Percentiles rank a stretch among this genome's conserved stretches.
Evolutionary conservation across 495 filamentous ascomycete species (phyloP).

Genomic region (Xylaria nigripes): DNA sequence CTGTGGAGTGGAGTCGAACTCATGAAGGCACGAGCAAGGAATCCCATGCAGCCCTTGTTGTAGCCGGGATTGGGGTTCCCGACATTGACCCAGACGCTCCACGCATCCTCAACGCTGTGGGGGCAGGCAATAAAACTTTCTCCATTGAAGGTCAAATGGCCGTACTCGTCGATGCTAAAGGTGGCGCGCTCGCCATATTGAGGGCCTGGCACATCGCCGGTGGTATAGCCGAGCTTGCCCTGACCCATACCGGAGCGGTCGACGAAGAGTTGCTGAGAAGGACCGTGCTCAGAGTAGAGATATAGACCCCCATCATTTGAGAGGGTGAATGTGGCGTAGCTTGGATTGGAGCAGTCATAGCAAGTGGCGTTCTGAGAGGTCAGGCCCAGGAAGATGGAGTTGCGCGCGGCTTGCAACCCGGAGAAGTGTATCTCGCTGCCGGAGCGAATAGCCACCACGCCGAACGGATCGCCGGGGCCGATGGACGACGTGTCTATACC

Average conservation of each 20-base stretch:
- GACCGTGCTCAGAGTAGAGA: slow-evolving; percentile 34
- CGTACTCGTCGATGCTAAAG: slow-evolving; percentile 34
- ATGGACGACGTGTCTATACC: slow-evolving; percentile 8
- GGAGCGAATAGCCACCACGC: slow-evolving; percentile 41
- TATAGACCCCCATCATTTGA: slow-evolving; percentile 35
- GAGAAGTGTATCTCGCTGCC: slow-evolving; percentile 38
- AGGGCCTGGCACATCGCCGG: slow-evolving; percentile 29
- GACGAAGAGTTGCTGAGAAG: slow-evolving; percentile 41
- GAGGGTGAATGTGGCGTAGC: slow-evolving; percentile 42
- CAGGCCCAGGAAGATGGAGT: slow-evolving; percentile 38
- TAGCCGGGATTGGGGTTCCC: slow-evolving; percentile 37
- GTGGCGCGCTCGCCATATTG: slow-evolving; percentile 36
- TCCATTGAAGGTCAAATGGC: slow-evolving; percentile 38
- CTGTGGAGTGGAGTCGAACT: slow-evolving; percentile 17
- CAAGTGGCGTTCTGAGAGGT: slow-evolving; percentile 39
- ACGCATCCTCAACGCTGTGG: slow-evolving; percentile 36
- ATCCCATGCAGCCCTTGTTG: slow-evolving; percentile 38
- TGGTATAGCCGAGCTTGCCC: slow-evolving; percentile 44
- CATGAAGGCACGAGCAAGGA: slow-evolving; percentile 31
- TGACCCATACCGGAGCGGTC: slow-evolving; percentile 51
- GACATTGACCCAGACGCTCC: slow-evolving; percentile 40
- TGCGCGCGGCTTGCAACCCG: slow-evolving; percentile 33
- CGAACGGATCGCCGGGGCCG: slow-evolving; percentile 26
- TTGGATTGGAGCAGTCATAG: slow-evolving; percentile 26
- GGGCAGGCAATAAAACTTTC: slow-evolving; percentile 42